These are phyloP conservation scores for Aspergillus cavernicola DNA, from an alignment of 495 filamentous ascomycete genomes.

Conservation along the genomic window DNA sequence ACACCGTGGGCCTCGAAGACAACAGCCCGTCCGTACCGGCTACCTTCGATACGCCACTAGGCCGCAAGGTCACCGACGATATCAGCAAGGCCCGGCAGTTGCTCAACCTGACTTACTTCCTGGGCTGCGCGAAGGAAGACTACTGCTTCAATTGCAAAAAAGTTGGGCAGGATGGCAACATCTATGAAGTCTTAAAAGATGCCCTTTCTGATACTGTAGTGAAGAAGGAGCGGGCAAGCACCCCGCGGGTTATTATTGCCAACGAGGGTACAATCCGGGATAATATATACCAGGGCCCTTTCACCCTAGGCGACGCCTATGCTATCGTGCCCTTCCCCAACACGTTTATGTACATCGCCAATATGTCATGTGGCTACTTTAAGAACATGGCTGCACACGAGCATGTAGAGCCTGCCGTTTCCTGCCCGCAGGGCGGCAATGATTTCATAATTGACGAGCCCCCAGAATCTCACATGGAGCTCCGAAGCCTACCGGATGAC, in stretches of 20 bases:
- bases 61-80: neutral
- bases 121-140: conserved; percentile 1
- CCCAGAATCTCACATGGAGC: neutral
- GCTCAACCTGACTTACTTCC: neutral
- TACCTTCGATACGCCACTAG: neutral
- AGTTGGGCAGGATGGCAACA: neutral
- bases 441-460: too few species aligned
- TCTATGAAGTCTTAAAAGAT: neutral
- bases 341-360: neutral
- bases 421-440: neutral
- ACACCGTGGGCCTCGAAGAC: neutral
- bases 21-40: neutral
- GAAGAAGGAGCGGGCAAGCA: neutral
- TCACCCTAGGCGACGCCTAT: neutral
- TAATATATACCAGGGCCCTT: conserved; percentile 5
- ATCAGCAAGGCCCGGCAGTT: neutral
- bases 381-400: neutral
- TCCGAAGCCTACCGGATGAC: neutral
- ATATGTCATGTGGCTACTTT: neutral
- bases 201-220: neutral
- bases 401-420: neutral
- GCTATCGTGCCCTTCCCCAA: conserved; percentile 1
- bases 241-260: neutral
- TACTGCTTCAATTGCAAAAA: conserved; percentile 1
- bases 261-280: neutral